These are phyloP conservation scores for Rutstroemia sp. DNA, from an alignment of 2,329 filamentous ascomycete genomes.

Conservation along the genomic window DNA sequence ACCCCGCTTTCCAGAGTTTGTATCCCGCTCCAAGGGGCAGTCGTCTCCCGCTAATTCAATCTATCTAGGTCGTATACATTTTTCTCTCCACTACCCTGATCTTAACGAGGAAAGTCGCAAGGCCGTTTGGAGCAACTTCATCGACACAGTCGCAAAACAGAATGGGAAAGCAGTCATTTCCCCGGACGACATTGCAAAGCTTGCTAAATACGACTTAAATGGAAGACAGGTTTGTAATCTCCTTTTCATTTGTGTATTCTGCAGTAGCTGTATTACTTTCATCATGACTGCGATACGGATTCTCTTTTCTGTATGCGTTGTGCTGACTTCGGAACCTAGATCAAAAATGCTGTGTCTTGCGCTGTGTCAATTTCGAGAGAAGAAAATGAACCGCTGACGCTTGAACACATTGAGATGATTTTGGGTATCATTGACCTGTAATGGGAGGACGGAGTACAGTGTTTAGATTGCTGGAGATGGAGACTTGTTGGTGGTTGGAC, in stretches of 20 bases:
- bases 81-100: slow-evolving; percentile 2
- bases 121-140: background rate
- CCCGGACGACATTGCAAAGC: background rate
- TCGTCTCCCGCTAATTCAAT: background rate
- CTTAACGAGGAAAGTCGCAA: background rate
- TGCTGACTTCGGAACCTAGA: background rate
- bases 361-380: slow-evolving; percentile 1
- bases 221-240: background rate
- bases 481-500: background rate
- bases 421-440: background rate
- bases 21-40: background rate
- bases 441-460: background rate
- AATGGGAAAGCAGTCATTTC: background rate
- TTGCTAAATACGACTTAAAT: slow-evolving; percentile 1
- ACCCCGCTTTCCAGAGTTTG: slow-evolving; percentile 2
- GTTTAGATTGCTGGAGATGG: background rate
- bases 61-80: slow-evolving; percentile 3
- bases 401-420: slow-evolving; percentile 5
- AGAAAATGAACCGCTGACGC: background rate
- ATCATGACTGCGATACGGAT: background rate
- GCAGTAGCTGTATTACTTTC: background rate
- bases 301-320: background rate
- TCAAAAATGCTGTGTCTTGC: slow-evolving; percentile 2
- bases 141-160: background rate
- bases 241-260: background rate